phyloP scores from a whole-genome alignment of 441 rosid species.

The Brassica balearica region DNA sequence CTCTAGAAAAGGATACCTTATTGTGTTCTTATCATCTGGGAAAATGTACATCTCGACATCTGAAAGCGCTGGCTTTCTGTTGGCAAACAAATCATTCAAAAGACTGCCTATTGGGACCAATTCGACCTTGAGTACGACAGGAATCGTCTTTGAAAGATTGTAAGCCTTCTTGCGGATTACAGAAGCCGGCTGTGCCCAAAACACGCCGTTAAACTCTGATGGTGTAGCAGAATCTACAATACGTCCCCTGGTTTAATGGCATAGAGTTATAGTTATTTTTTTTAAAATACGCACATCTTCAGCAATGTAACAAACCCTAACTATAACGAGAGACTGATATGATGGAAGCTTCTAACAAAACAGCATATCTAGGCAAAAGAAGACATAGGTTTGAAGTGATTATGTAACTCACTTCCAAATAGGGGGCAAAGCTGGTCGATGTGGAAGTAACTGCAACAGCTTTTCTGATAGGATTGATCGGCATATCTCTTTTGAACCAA shows the following conservation, averaged over 20 bases:
- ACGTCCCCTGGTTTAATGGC: slow-evolving; percentile 58
- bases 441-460: slow-evolving; percentile 35
- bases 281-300: slow-evolving; percentile 16
- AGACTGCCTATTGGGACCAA: slow-evolving; percentile 51
- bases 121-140: slow-evolving; percentile 52
- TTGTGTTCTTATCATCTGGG: slow-evolving; percentile 48
- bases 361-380: slow-evolving; percentile 2
- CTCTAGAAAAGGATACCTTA: slow-evolving; percentile 50
- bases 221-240: slow-evolving; percentile 47
- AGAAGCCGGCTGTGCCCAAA: slow-evolving; percentile 60
- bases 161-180: slow-evolving; percentile 52
- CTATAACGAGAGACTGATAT: not conserved
- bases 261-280: slow-evolving; percentile 15
- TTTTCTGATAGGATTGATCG: slow-evolving; percentile 37
- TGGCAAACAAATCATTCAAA: slow-evolving; percentile 49
- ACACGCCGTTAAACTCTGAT: slow-evolving; percentile 51
- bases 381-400: slow-evolving; percentile 16
- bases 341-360: not conserved
- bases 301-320: slow-evolving; percentile 23
- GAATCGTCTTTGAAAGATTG: slow-evolving; percentile 52
- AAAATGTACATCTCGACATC: slow-evolving; percentile 67
- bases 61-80: slow-evolving; percentile 49
- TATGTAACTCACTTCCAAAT: slow-evolving; percentile 63
- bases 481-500: slow-evolving; percentile 34
- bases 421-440: slow-evolving; percentile 52